Percentiles rank a stretch among this genome's conserved stretches.
Evolutionary conservation across 23 red algal genomes (phyloP).

Genomic region (Agarophyton chilense): DNA sequence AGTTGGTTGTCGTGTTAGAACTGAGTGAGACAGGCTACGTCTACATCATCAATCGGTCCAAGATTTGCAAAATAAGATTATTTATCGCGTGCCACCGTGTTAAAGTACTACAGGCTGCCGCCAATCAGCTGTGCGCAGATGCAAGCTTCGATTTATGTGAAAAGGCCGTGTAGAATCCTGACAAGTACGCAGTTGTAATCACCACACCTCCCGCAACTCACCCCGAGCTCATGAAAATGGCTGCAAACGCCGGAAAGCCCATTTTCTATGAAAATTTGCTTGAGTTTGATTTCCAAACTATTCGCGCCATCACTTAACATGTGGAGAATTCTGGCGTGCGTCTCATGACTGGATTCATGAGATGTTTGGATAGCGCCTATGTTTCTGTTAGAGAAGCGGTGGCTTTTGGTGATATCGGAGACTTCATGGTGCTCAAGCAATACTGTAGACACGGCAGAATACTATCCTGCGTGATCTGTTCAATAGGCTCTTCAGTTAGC

Average conservation of each 20-base stretch:
- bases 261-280: slow-evolving; percentile 94
- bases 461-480: too few species aligned
- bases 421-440: slow-evolving; percentile 81
- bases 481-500: too few species aligned
- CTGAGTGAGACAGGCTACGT: slow-evolving; percentile 93
- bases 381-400: slow-evolving; percentile 22
- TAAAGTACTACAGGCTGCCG: slow-evolving; percentile 35
- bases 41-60: slow-evolving; percentile 74
- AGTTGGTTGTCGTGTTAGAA: slow-evolving; percentile 75
- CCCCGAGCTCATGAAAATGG: slow-evolving; percentile 62
- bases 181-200: slow-evolving; percentile 79
- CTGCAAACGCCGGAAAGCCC: slow-evolving; percentile 74
- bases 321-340: slow-evolving; percentile 49
- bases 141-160: slow-evolving; percentile 60
- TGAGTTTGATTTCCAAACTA: slow-evolving; percentile 37
- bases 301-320: slow-evolving; percentile 7
- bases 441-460: too few species aligned
- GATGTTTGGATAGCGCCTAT: slow-evolving; percentile 80
- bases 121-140: slow-evolving; percentile 48
- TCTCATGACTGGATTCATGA: slow-evolving; percentile 85
- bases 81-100: slow-evolving; percentile 67
- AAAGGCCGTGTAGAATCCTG: slow-evolving; percentile 45
- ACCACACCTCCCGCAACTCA: slow-evolving; percentile 81
- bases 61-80: slow-evolving; percentile 65
- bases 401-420: slow-evolving; percentile 53